A percentile compares a stretch with the other conserved stretches of the same genome.
These are phyloP conservation scores for Mitragyna speciosa DNA, from an alignment of 257 asterid genomes.

Conservation along the genomic window DNA sequence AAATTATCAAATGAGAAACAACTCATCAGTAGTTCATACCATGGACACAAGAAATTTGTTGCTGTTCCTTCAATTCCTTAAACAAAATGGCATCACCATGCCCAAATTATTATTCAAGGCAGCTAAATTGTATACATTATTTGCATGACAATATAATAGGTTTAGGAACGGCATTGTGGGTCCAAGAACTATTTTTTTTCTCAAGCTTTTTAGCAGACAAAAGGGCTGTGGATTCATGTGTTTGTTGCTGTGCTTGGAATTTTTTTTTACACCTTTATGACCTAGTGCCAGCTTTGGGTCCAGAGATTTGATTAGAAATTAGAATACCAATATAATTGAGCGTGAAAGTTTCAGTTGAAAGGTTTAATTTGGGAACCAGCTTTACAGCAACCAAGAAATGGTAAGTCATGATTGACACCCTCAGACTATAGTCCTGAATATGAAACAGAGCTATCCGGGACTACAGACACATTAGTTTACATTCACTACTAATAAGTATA, in stretches of 20 bases:
- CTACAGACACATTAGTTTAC: too few species aligned
- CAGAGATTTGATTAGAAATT: conserved; percentile 37
- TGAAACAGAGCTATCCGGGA: too few species aligned
- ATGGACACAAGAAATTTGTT: too few species aligned
- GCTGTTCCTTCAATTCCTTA: too few species aligned
- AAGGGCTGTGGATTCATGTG: conserved; percentile 24
- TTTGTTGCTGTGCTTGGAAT: conserved; percentile 10
- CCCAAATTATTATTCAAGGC: too few species aligned
- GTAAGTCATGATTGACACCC: too few species aligned
- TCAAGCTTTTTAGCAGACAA: conserved; percentile 31
- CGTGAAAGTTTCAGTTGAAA: background rate
- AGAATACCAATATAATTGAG: conserved; percentile 16
- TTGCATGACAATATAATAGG: conserved; percentile 6
- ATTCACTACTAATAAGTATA: too few species aligned
- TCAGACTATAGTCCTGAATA: too few species aligned
- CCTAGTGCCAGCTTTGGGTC: conserved; percentile 32
- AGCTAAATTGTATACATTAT: background rate
- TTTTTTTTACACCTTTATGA: background rate
- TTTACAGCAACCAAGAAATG: too few species aligned
- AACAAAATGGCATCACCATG: too few species aligned
- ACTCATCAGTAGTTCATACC: too few species aligned
- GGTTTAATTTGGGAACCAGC: background rate
- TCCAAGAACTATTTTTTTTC: conserved; percentile 20
- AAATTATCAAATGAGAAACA: too few species aligned
- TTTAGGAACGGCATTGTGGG: conserved; percentile 16